These are phyloP conservation scores for Centaurea solstitialis DNA, from an alignment of 129 eudicot genomes.

Conservation along the genomic window DNA sequence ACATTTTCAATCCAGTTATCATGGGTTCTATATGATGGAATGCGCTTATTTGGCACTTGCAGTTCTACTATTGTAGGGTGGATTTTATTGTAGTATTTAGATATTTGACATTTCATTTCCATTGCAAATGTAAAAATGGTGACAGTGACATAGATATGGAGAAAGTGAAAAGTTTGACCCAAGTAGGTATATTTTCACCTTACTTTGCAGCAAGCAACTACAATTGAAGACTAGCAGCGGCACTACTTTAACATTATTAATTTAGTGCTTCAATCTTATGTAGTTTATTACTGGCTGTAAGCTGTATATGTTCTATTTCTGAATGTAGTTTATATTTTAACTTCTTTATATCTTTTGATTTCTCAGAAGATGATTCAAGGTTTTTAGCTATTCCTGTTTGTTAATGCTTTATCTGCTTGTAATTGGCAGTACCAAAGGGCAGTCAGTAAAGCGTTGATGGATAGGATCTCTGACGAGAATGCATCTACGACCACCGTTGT, in stretches of 20 bases:
- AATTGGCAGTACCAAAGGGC: slow-evolving; percentile 86
- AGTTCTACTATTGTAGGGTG: neutral
- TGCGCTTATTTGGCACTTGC: neutral
- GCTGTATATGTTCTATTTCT: neutral
- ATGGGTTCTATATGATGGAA: neutral
- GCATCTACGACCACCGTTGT: slow-evolving; percentile 67
- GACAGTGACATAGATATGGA: neutral
- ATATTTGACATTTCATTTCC: no score
- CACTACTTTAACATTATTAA: neutral
- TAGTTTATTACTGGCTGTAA: neutral
- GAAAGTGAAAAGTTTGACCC: neutral
- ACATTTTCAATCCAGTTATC: neutral
- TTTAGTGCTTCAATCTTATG: neutral
- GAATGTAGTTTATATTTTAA: neutral
- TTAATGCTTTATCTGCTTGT: neutral
- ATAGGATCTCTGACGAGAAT: slow-evolving; percentile 76
- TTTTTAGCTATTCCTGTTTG: neutral
- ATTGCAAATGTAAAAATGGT: neutral
- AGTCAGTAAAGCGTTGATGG: slow-evolving; percentile 79
- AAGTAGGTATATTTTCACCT: neutral
- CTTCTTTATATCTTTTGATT: neutral
- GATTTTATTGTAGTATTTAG: neutral
- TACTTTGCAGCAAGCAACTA: neutral
- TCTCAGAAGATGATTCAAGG: neutral
- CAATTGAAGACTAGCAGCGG: no score